A percentile compares a stretch with the other conserved stretches of the same genome.
phyloP scores from a whole-genome alignment of 2,329 filamentous ascomycete genomes.

The Sphaerostilbella broomeana region DNA sequence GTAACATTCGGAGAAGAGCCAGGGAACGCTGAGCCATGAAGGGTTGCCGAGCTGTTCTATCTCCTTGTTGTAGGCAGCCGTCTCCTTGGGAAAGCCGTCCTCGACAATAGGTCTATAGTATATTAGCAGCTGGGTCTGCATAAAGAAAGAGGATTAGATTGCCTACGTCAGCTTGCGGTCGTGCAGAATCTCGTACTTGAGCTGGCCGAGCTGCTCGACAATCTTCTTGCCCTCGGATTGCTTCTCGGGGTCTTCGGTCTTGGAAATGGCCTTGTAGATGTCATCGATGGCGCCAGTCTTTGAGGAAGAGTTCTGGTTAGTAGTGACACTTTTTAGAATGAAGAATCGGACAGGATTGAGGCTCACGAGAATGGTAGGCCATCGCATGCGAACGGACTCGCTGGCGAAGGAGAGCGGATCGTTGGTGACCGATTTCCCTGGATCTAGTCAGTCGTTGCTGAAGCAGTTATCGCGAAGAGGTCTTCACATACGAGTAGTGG shows the following conservation, averaged over 20 bases:
- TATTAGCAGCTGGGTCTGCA: constrained; percentile 5
- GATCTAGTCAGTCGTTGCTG: constrained; percentile 6
- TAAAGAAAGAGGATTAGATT: constrained; percentile 18
- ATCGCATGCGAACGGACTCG: constrained; percentile 76
- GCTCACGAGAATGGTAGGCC: constrained; percentile 85
- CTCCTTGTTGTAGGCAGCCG: constrained; percentile 79
- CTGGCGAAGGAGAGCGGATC: constrained; percentile 84
- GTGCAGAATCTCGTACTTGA: constrained; percentile 96
- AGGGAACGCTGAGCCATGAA: constrained; percentile 77
- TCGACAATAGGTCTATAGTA: constrained; percentile 59
- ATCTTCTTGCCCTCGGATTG: constrained; percentile 79
- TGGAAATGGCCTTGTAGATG: constrained; percentile 67
- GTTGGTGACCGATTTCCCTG: constrained; percentile 70
- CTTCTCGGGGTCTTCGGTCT: constrained; percentile 55
- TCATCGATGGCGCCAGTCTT: constrained; percentile 92
- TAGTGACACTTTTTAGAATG: not conserved
- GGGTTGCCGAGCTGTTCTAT: constrained; percentile 65
- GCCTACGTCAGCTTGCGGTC: constrained; percentile 67
- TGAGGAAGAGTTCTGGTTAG: not conserved
- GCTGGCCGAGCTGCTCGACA: constrained; percentile 65
- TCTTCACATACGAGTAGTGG: constrained; percentile 57
- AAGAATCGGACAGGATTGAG: not conserved
- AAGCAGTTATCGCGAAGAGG: constrained; percentile 7
- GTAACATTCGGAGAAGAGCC: constrained; percentile 93
- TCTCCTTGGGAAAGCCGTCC: constrained; percentile 73